Percentiles rank a stretch among this genome's conserved stretches.
Conservation (phyloP, 192 early-diverging fungal species). For the Coemansia sp. region DNA sequence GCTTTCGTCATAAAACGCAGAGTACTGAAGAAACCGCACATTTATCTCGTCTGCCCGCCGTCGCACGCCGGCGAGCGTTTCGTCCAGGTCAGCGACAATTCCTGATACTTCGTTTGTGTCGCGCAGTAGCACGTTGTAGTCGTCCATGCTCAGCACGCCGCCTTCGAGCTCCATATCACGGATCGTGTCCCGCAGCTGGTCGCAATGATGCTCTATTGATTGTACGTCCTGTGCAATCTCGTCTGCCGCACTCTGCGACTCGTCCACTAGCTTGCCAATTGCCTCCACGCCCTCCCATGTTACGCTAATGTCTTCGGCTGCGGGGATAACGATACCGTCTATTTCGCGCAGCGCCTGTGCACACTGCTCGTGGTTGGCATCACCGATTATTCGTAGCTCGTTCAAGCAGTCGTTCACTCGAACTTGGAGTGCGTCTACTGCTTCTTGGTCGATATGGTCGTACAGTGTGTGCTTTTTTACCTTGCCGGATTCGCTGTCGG, state of each 20-base stretch:
- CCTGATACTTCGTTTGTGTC: conserved; percentile 47
- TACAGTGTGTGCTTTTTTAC: conserved; percentile 38
- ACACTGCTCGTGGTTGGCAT: conserved; percentile 15
- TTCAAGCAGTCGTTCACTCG: conserved; percentile 20
- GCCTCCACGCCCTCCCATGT: conserved; percentile 42
- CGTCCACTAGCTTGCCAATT: conserved; percentile 32
- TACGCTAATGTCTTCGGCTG: conserved; percentile 46
- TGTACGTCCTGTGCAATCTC: conserved; percentile 44
- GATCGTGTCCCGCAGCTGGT: conserved; percentile 48
- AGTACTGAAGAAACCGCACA: conserved; percentile 42
- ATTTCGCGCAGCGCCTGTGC: conserved; percentile 15
- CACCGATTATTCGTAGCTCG: conserved; percentile 18
- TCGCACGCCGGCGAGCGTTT: conserved; percentile 21
- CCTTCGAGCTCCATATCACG: conserved; percentile 43
- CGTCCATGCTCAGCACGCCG: conserved; percentile 40
- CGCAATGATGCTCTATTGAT: conserved; percentile 47
- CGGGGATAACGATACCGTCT: conserved; percentile 13
- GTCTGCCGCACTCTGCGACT: conserved; percentile 20
- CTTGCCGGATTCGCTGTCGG: not conserved
- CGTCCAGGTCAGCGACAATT: conserved; percentile 40
- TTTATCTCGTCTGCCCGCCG: conserved; percentile 42
- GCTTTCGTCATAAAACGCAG: conserved; percentile 40
- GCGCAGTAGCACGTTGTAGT: conserved; percentile 47
- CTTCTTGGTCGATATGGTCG: conserved; percentile 54
- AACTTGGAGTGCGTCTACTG: conserved; percentile 24